Percentiles rank a stretch among this genome's conserved stretches.
Evolutionary conservation across 352 stramenopile genomes (phyloP).

Genomic region (Pythium rishiriense): DNA sequence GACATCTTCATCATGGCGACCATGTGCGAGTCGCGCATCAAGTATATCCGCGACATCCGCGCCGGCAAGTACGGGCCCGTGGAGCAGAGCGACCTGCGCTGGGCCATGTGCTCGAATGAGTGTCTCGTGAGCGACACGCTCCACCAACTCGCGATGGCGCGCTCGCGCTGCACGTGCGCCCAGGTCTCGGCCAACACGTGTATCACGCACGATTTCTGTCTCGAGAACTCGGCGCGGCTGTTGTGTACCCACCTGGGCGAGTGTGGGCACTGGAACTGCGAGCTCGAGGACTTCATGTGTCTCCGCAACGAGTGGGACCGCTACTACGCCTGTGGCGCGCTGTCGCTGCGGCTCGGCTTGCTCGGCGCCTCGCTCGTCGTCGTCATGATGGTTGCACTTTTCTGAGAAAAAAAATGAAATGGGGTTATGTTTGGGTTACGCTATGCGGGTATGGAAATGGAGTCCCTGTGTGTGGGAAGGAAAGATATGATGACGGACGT

Average conservation of each 20-base stretch:
- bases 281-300: conserved; percentile 90
- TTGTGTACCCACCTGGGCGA: conserved; percentile 86
- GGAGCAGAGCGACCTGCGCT: conserved; percentile 65
- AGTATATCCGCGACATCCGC: conserved; percentile 60
- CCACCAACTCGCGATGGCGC: conserved; percentile 70
- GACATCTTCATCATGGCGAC: conserved; percentile 75
- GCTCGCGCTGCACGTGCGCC: conserved; percentile 78
- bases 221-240: conserved; percentile 76
- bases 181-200: conserved; percentile 75
- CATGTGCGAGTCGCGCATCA: conserved; percentile 73
- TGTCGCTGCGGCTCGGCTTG: conserved; percentile 10
- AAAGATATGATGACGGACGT: conserved; percentile 8
- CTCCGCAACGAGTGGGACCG: conserved; percentile 88
- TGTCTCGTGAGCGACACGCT: conserved; percentile 81
- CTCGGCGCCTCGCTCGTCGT: conserved; percentile 15
- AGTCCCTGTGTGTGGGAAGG: too few species aligned
- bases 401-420: conserved; percentile 10
- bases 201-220: conserved; percentile 73
- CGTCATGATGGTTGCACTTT: conserved; percentile 23
- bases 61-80: conserved; percentile 64
- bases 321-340: conserved; percentile 50
- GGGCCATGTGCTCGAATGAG: conserved; percentile 84
- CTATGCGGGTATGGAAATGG: not conserved
- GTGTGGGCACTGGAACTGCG: conserved; percentile 87
- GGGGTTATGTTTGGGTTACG: conserved; percentile 16